These are phyloP conservation scores for Pichia paraexigua DNA, from an alignment of 805 yeast species.

Conservation along the genomic window DNA sequence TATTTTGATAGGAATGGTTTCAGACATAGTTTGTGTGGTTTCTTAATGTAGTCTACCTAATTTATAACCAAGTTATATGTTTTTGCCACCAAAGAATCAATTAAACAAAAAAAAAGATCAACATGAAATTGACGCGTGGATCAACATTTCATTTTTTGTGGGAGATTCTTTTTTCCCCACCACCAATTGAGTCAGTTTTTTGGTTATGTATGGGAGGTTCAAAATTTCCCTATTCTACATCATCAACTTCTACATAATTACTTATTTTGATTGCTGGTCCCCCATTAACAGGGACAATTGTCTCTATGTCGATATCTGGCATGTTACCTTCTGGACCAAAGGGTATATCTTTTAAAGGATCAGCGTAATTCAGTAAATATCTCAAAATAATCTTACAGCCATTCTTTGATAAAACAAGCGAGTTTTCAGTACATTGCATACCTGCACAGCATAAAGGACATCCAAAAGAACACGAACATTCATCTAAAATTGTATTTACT, in stretches of 20 bases:
- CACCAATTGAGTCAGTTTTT: no score
- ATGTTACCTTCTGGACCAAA: slow-evolving; percentile 73
- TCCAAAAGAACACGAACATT: slow-evolving; percentile 62
- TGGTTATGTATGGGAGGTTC: neutral
- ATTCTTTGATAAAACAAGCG: slow-evolving; percentile 77
- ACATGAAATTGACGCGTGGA: neutral
- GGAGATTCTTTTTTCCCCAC: neutral
- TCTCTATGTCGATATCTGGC: slow-evolving; percentile 63
- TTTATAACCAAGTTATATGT: neutral
- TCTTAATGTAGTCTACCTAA: no score
- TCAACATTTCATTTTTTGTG: neutral
- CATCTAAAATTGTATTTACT: slow-evolving; percentile 49
- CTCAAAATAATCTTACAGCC: slow-evolving; percentile 71
- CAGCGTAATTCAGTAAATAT: slow-evolving; percentile 45
- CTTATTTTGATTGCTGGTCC: slow-evolving; percentile 49
- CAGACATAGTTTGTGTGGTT: neutral
- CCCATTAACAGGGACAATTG: slow-evolving; percentile 47
- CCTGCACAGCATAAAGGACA: slow-evolving; percentile 87
- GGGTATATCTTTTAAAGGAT: slow-evolving; percentile 42
- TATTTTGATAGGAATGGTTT: slow-evolving; percentile 25
- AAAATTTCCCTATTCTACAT: neutral
- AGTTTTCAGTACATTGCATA: slow-evolving; percentile 70
- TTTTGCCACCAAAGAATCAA: neutral
- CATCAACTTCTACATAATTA: slow-evolving; percentile 45
- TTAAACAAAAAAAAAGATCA: neutral